These are phyloP conservation scores for Aureobasidium sp. DNA, from an alignment of 2,329 filamentous ascomycete genomes.

Conservation along the genomic window DNA sequence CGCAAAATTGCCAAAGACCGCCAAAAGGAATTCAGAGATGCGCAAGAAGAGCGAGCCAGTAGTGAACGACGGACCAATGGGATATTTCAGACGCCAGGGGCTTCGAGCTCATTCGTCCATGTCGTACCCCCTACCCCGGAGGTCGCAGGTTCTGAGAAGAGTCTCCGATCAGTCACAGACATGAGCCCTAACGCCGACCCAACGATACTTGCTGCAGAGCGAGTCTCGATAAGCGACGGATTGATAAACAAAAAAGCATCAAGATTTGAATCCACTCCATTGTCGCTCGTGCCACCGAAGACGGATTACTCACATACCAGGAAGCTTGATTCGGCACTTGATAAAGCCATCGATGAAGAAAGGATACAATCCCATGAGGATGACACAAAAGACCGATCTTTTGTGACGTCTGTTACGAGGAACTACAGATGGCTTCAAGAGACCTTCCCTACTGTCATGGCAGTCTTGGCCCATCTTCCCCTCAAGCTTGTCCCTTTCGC, in stretches of 20 bases:
- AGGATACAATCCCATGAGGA: not conserved
- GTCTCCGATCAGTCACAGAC: not conserved
- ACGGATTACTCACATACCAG: not conserved
- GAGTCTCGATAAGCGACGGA: not conserved
- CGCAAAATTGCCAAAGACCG: slow-evolving; percentile 53
- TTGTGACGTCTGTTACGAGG: slow-evolving; percentile 43
- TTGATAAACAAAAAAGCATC: not conserved
- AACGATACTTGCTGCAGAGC: not conserved
- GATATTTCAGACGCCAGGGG: not conserved
- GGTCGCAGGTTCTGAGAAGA: not conserved
- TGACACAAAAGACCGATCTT: slow-evolving; percentile 30
- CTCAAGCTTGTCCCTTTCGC: slow-evolving; percentile 63
- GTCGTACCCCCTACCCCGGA: not conserved
- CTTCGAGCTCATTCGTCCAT: not conserved
- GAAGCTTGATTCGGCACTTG: not conserved
- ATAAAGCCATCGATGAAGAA: not conserved
- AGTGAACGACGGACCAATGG: not conserved
- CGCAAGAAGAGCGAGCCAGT: slow-evolving; percentile 16
- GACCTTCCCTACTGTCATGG: slow-evolving; percentile 62
- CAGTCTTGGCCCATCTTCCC: slow-evolving; percentile 58
- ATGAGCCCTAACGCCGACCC: not conserved
- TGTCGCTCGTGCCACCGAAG: not conserved
- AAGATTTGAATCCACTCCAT: not conserved
- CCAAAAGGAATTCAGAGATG: slow-evolving; percentile 20
- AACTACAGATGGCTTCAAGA: slow-evolving; percentile 54